Conservation (phyloP, 225 moss, liverwort and hornwort genomes). For the Polytrichum formosum region DNA sequence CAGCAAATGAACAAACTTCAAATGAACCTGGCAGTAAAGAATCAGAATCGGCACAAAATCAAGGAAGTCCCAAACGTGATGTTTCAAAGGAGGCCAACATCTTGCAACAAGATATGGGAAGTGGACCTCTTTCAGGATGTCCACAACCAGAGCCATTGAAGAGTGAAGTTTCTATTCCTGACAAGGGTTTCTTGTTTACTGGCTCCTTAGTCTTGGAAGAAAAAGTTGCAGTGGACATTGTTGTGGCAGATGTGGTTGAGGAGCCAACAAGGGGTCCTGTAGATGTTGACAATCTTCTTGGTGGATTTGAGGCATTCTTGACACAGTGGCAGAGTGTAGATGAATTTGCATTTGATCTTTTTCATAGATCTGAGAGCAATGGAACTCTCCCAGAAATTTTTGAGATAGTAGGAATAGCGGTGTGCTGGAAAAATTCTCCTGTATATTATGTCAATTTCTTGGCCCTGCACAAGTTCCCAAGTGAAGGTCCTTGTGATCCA, state of each 20-base stretch:
- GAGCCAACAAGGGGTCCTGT: conserved; percentile 60
- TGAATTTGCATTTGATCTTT: conserved; percentile 82
- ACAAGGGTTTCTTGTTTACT: conserved; percentile 38
- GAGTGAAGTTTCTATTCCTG: neutral
- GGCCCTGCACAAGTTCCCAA: conserved; percentile 10
- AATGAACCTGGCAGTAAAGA: conserved; percentile 3
- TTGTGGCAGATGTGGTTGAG: conserved; percentile 16
- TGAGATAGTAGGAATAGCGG: conserved; percentile 80
- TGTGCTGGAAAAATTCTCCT: conserved; percentile 92
- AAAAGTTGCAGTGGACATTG: conserved; percentile 27
- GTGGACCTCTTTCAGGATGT: conserved; percentile 28
- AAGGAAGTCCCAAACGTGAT: conserved; percentile 17
- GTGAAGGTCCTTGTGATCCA: conserved; percentile 11
- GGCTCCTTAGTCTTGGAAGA: conserved; percentile 52
- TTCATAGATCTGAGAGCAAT: conserved; percentile 41
- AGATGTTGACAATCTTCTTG: conserved; percentile 77
- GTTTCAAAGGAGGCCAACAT: conserved; percentile 28
- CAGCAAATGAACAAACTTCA: conserved; percentile 7
- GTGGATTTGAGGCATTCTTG: conserved; percentile 77
- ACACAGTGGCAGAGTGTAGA: conserved; percentile 54
- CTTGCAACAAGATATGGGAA: conserved; percentile 40
- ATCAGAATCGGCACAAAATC: neutral
- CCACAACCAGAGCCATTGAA: neutral
- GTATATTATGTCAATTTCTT: conserved; percentile 71
- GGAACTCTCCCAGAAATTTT: conserved; percentile 23